A percentile compares a stretch with the other conserved stretches of the same genome.
Conservation (phyloP, 495 filamentous ascomycete species). For the Penicillium alfredii region DNA sequence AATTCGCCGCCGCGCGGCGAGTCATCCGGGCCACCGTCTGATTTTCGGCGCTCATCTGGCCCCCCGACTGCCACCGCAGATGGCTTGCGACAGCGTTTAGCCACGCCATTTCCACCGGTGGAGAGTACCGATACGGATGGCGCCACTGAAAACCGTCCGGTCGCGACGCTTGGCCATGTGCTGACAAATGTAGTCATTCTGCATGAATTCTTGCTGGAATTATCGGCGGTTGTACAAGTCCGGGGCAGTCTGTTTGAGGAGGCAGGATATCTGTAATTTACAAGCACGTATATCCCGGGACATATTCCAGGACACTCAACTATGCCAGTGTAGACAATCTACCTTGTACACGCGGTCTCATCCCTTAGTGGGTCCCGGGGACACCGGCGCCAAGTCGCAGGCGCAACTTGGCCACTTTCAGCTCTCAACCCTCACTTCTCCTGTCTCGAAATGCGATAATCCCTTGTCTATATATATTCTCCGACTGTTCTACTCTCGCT, state of each 20-base stretch:
- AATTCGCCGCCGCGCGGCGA: slow-evolving; percentile 15
- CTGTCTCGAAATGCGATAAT: no score
- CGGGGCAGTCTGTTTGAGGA: slow-evolving; percentile 82
- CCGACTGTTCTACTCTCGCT: slow-evolving; percentile 2
- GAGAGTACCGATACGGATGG: slow-evolving; percentile 18
- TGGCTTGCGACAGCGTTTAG: slow-evolving; percentile 33
- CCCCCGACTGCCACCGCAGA: slow-evolving; percentile 27
- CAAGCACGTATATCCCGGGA: no score
- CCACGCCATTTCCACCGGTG: slow-evolving; percentile 29
- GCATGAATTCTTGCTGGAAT: slow-evolving; percentile 80
- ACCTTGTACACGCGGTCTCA: no score
- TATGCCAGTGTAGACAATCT: no score
- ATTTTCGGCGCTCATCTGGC: slow-evolving; percentile 27
- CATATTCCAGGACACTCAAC: no score
- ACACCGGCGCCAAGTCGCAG: no score
- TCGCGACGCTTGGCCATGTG: slow-evolving; percentile 77
- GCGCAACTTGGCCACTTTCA: no score
- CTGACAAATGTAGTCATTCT: slow-evolving; percentile 60
- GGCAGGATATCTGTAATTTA: slow-evolving; percentile 48
- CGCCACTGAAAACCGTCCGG: slow-evolving; percentile 23
- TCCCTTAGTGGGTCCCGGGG: no score
- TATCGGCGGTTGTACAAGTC: slow-evolving; percentile 81
- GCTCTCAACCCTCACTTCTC: not conserved
- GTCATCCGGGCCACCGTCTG: slow-evolving; percentile 15
- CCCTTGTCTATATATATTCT: slow-evolving; percentile 1